phyloP scores from a whole-genome alignment of 148 eudicot species.

The Spergularia bocconei region DNA sequence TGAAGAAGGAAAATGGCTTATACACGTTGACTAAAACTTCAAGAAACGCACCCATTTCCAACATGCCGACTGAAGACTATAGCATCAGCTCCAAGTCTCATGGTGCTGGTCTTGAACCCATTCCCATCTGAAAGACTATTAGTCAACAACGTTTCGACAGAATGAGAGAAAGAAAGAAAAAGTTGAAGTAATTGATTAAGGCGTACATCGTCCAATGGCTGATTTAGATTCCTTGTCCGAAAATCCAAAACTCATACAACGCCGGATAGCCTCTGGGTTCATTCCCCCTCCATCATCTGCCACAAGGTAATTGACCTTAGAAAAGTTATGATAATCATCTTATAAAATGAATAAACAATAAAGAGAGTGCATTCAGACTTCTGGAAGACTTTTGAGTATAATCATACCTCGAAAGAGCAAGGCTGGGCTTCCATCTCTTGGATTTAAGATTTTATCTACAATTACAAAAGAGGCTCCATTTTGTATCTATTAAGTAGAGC shows the following conservation, averaged over 20 bases:
- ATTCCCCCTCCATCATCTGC: slow-evolving; percentile 94
- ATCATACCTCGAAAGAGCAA: slow-evolving; percentile 76
- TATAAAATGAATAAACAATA: not conserved
- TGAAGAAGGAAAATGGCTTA: not conserved
- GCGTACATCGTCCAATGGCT: slow-evolving; percentile 81
- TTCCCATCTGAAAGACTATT: slow-evolving; percentile 78
- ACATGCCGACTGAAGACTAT: slow-evolving; percentile 66
- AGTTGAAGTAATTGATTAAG: not conserved
- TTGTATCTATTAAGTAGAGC: slow-evolving; percentile 58
- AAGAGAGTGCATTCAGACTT: not conserved
- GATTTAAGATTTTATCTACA: slow-evolving; percentile 66
- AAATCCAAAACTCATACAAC: slow-evolving; percentile 91
- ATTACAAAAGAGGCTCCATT: slow-evolving; percentile 75
- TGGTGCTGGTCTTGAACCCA: slow-evolving; percentile 91
- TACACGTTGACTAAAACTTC: not conserved
- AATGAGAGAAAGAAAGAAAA: not conserved
- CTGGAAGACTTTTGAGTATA: not conserved
- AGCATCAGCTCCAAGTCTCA: slow-evolving; percentile 96
- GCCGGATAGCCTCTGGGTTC: slow-evolving; percentile 74
- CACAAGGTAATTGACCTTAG: slow-evolving; percentile 25
- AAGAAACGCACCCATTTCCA: slow-evolving; percentile 33
- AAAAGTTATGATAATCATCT: not conserved
- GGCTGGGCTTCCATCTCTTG: slow-evolving; percentile 71
- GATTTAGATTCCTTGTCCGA: slow-evolving; percentile 73
- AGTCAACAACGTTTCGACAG: slow-evolving; percentile 17